Evolutionary conservation across 139 green algal genomes (phyloP).

Genomic region (Astrephomene gubernaculifera): DNA sequence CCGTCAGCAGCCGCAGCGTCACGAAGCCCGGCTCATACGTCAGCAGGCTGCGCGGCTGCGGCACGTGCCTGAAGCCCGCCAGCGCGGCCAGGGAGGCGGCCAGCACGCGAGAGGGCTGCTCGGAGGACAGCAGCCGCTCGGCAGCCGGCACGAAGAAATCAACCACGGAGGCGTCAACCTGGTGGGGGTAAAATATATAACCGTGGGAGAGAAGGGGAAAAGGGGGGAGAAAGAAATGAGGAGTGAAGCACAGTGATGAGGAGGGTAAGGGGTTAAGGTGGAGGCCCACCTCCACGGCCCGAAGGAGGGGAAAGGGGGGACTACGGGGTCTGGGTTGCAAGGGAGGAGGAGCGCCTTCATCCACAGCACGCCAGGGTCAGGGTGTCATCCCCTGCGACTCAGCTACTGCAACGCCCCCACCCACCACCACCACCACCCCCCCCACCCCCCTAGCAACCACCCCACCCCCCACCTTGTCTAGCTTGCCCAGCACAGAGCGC

Average conservation of each 20-base stretch:
- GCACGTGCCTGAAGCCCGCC: constrained; percentile 83
- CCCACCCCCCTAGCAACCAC: background rate
- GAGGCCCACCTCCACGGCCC: too few species aligned
- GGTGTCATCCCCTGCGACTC: too few species aligned
- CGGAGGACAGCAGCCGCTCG: constrained; percentile 72
- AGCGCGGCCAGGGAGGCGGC: constrained; percentile 91
- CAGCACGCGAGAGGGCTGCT: constrained; percentile 71
- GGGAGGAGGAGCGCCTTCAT: too few species aligned
- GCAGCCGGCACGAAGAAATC: constrained; percentile 89
- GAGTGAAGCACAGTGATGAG: too few species aligned
- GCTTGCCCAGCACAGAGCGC: constrained; percentile 69
- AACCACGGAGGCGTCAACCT: constrained; percentile 79
- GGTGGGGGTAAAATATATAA: too few species aligned
- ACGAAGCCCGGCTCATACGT: constrained; percentile 81
- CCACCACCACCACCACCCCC: background rate
- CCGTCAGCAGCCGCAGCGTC: constrained; percentile 74
- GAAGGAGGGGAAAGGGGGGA: too few species aligned
- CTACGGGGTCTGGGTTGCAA: too few species aligned
- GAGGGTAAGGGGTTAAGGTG: too few species aligned
- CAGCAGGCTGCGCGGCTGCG: constrained; percentile 77
- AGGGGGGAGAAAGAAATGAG: too few species aligned
- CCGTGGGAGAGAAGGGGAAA: too few species aligned
- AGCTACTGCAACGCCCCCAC: too few species aligned
- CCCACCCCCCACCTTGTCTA: constrained; percentile 68
- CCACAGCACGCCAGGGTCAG: too few species aligned